A percentile compares a stretch with the other conserved stretches of the same genome.
Evolutionary conservation across 768 basidiomycete genomes (phyloP).

Genomic region (Rhodotorula kratochvilovae): DNA sequence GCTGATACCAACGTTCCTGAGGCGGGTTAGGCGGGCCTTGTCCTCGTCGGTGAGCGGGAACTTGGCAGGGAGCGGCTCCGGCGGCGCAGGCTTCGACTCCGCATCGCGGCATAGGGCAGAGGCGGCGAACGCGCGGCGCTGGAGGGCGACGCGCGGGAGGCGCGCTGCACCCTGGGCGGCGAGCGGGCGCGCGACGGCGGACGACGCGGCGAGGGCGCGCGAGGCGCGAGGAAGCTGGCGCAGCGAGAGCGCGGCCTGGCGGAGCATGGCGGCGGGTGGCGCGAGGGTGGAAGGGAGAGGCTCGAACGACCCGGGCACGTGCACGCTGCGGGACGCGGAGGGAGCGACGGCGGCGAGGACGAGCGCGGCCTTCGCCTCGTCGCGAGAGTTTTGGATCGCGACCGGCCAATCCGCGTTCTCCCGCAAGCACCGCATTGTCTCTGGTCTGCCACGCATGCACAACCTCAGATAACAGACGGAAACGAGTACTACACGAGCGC

Average conservation of each 20-base stretch:
- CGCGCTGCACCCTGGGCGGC: neutral
- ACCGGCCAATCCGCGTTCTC: neutral
- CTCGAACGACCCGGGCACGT: neutral
- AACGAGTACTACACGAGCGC: too few species aligned
- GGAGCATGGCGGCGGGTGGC: constrained; percentile 5
- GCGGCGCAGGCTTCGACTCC: constrained; percentile 25
- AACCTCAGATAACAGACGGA: too few species aligned
- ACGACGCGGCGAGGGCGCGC: neutral
- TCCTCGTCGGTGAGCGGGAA: constrained; percentile 51
- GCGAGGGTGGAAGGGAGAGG: neutral
- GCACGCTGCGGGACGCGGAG: neutral
- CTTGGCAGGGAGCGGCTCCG: constrained; percentile 27
- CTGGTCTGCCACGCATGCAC: too few species aligned
- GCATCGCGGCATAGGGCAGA: constrained; percentile 17
- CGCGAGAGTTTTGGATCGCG: neutral
- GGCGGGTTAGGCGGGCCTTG: constrained; percentile 60
- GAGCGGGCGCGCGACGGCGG: neutral
- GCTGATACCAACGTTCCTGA: constrained; percentile 93
- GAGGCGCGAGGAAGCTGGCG: neutral
- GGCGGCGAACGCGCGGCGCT: neutral
- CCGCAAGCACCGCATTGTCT: neutral
- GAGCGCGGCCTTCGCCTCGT: neutral
- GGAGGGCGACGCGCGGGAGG: neutral
- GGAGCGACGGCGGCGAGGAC: neutral
- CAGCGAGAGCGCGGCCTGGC: constrained; percentile 12